Conservation (phyloP, 768 basidiomycete species). For the Albatrellus ellisii region DNA sequence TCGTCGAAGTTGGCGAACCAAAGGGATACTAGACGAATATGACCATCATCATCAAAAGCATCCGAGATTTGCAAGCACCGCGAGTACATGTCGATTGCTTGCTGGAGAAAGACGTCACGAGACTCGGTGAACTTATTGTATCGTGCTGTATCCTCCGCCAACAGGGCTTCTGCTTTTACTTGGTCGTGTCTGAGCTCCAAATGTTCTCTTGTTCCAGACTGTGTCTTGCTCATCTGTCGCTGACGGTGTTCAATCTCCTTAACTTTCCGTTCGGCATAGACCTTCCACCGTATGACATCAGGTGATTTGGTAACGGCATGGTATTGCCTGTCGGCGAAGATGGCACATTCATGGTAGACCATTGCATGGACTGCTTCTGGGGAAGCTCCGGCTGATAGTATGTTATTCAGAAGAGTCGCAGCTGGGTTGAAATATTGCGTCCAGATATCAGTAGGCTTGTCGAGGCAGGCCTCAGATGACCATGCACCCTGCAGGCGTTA, state of each 20-base stretch:
- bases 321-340: slow-evolving; percentile 85
- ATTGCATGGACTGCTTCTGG: slow-evolving; percentile 25
- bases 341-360: slow-evolving; percentile 72
- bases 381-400: slow-evolving; percentile 5
- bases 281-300: slow-evolving; percentile 53
- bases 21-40: slow-evolving; percentile 75
- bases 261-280: slow-evolving; percentile 61
- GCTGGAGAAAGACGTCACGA: slow-evolving; percentile 49
- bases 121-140: slow-evolving; percentile 29
- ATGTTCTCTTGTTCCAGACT: slow-evolving; percentile 13
- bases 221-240: slow-evolving; percentile 20
- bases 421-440: slow-evolving; percentile 60
- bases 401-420: slow-evolving; percentile 19
- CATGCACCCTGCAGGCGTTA: slow-evolving; percentile 59
- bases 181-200: slow-evolving; percentile 24
- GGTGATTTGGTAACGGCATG: slow-evolving; percentile 54
- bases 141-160: slow-evolving; percentile 39
- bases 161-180: slow-evolving; percentile 31
- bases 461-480: slow-evolving; percentile 77
- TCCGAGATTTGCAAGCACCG: slow-evolving; percentile 59
- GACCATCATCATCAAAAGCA: slow-evolving; percentile 58
- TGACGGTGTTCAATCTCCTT: slow-evolving; percentile 51
- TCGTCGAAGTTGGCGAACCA: slow-evolving; percentile 86
- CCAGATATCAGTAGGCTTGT: slow-evolving; percentile 63
- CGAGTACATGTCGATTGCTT: slow-evolving; percentile 81